Evolutionary conservation across 2,329 filamentous ascomycete species (phyloP), one percentile per base, ranked within the genome.

Genomic region (Magnaporthiopsis poae): DNA sequence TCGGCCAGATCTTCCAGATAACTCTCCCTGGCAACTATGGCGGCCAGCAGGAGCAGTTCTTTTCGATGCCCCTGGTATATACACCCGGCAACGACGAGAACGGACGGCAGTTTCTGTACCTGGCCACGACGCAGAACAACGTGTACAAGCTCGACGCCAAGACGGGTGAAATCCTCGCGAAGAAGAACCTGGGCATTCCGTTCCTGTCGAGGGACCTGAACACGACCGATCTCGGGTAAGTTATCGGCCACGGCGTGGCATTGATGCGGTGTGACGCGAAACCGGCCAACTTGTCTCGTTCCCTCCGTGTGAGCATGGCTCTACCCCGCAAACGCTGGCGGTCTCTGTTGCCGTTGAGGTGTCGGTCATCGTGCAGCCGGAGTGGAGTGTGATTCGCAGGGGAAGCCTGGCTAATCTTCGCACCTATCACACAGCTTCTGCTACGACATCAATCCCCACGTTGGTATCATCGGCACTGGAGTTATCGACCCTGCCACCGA

Each of bases 1-100:
- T 87, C 69, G 82, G 80, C 27, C 81, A 84, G 67, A 74, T 86
- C 9, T 87, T 84, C 76, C 80, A 77, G 70, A 81, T 81, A 0
- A 63, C 71, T 0, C 77, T 87, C 1, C 82, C 84, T 0, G 84
- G 84, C 7, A 78, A 75, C 25, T 87, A 85, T 72, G 78, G 79
- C 56, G 78, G 78, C 21, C 75, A 74, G 1, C 67, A 75, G 0
- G 85, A 87, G 71, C 80, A 85, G 69, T 78, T 87, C 68, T 84
- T 78, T 71, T 79, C 81, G 0, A 80, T 82, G 68, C 81, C 81
- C 11, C 72, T 84, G 21, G 78, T 83, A 9, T 84, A 78, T 66
- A 84, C 82, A 2, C 75, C 78, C 2, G 70, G 71, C 2, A 62
- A 62, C 61, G 67, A 65, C 64, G 74, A 73, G 25, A 76, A 75